Evolutionary conservation across 1,139 yeast species (phyloP).

Genomic region (Hanseniaspora gamundiae): DNA sequence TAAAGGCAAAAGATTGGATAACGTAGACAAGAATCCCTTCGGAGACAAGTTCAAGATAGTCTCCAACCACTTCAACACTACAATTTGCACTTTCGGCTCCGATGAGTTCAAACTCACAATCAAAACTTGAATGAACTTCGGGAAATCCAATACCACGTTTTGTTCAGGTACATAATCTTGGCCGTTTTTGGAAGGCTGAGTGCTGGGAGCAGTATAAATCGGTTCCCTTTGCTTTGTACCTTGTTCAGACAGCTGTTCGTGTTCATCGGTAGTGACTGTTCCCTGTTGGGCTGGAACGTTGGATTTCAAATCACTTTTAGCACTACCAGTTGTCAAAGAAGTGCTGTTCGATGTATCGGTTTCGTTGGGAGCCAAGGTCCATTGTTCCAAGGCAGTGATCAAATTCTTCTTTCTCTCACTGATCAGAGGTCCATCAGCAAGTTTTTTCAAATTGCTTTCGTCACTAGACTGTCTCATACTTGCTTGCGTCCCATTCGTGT

Average conservation of each 20-base stretch:
- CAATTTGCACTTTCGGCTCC: constrained; percentile 68
- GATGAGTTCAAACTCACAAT: constrained; percentile 65
- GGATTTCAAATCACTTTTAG: background rate
- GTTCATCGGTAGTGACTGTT: background rate
- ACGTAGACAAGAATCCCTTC: constrained; percentile 53
- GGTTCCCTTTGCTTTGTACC: background rate
- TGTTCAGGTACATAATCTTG: constrained; percentile 73
- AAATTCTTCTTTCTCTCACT: constrained; percentile 25
- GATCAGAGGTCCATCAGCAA: constrained; percentile 19
- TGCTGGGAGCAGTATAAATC: background rate
- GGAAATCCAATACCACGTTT: constrained; percentile 71
- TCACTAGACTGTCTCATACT: constrained; percentile 8
- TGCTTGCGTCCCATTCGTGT: background rate
- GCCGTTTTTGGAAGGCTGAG: constrained; percentile 21
- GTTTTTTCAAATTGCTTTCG: constrained; percentile 14
- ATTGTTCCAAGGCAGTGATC: constrained; percentile 18
- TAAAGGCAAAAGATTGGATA: constrained; percentile 46
- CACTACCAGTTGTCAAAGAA: background rate
- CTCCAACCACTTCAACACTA: constrained; percentile 75
- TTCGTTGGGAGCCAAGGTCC: constrained; percentile 11
- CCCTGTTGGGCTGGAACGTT: background rate
- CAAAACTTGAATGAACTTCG: constrained; percentile 67
- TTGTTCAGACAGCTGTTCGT: background rate
- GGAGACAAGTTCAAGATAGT: constrained; percentile 68
- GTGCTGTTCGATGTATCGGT: constrained; percentile 5